Evolutionary conservation across 148 eudicot genomes (phyloP).

Genomic region (Chenopodium quinoa): DNA sequence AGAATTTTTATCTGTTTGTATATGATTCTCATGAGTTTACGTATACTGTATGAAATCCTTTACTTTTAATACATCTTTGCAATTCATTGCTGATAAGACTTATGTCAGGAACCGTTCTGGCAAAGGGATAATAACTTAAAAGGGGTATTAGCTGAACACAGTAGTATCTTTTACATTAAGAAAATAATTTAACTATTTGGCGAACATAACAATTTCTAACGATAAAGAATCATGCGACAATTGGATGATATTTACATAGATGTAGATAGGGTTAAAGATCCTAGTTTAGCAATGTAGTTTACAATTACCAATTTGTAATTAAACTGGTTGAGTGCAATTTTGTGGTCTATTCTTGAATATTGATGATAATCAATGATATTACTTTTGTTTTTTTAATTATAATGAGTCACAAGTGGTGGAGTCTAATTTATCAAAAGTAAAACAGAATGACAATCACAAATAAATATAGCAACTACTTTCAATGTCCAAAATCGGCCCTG

Average conservation of each 20-base stretch:
- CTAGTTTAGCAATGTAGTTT: not conserved
- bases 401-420: not conserved
- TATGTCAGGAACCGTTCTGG: not conserved
- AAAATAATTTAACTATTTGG: not conserved
- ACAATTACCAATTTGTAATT: not conserved
- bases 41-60: not conserved
- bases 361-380: not conserved
- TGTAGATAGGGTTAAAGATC: too few relatives aligned
- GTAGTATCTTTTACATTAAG: not conserved
- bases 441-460: not conserved
- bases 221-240: not conserved
- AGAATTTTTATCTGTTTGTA: constrained; percentile 23
- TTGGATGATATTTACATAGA: not conserved
- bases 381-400: not conserved
- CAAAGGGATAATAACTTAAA: not conserved
- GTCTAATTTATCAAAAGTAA: not conserved
- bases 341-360: not conserved
- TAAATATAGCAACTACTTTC: not conserved
- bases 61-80: not conserved
- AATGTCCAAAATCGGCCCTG: not conserved
- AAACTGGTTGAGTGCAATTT: not conserved
- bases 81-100: not conserved
- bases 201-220: not conserved
- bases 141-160: not conserved
- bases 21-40: constrained; percentile 27